Conservation (phyloP, 2,329 filamentous ascomycete species). For the Trichoderma endophyticum region DNA sequence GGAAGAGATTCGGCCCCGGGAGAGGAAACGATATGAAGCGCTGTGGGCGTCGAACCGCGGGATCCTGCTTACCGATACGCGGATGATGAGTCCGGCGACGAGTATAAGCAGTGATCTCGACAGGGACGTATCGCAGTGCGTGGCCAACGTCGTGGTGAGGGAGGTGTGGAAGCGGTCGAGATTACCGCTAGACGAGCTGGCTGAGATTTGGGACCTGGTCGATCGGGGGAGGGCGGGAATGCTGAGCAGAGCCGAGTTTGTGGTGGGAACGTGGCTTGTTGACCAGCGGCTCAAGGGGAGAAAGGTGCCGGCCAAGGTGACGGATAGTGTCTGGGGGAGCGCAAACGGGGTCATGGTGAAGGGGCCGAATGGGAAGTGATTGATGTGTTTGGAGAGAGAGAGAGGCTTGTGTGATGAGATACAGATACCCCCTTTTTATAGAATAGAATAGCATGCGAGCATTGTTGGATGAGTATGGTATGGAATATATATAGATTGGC, state of each 20-base stretch:
- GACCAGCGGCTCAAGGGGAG: conserved; percentile 76
- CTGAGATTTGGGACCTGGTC: conserved; percentile 75
- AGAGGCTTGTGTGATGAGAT: neutral
- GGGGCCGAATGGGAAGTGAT: conserved; percentile 30
- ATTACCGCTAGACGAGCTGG: conserved; percentile 64
- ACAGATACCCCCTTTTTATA: neutral
- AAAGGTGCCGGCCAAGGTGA: conserved; percentile 70
- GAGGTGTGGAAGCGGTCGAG: conserved; percentile 75
- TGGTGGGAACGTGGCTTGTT: conserved; percentile 79
- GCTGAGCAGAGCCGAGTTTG: conserved; percentile 68
- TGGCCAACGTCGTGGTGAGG: conserved; percentile 65
- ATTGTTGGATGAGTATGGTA: neutral
- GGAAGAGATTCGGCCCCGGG: conserved; percentile 66
- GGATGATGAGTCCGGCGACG: conserved; percentile 17
- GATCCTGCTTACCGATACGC: conserved; percentile 38
- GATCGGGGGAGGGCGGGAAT: conserved; percentile 54
- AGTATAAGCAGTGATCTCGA: conserved; percentile 22
- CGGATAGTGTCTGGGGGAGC: conserved; percentile 73
- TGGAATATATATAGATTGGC: neutral
- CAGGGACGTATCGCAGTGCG: conserved; percentile 44
- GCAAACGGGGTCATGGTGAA: conserved; percentile 48
- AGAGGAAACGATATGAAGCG: conserved; percentile 78
- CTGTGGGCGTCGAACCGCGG: conserved; percentile 82
- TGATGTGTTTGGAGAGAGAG: neutral
- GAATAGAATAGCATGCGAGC: neutral